Conservation (phyloP, 2,329 filamentous ascomycete genomes). For the Penicillium sp. region DNA sequence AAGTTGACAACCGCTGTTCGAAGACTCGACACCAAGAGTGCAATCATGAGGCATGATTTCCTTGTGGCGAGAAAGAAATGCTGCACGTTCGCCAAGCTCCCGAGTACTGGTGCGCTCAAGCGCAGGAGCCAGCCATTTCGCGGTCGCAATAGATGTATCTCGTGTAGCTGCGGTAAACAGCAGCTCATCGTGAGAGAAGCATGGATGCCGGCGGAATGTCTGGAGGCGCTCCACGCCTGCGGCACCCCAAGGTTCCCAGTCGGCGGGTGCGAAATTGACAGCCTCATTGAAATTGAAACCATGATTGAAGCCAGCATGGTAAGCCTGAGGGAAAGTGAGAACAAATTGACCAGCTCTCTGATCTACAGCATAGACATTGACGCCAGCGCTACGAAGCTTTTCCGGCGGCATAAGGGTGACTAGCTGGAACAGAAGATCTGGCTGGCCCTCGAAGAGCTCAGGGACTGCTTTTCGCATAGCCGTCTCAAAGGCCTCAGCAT, state of each 20-base stretch:
- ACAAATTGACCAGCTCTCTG: constrained; percentile 95
- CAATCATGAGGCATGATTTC: constrained; percentile 56
- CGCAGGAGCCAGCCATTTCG: constrained; percentile 91
- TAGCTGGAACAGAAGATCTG: constrained; percentile 91
- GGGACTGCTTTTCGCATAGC: constrained; percentile 95
- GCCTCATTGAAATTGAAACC: constrained; percentile 99
- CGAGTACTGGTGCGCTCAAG: constrained; percentile 73
- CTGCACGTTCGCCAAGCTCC: constrained; percentile 66
- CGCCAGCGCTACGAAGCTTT: constrained; percentile 86
- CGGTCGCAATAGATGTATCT: constrained; percentile 79
- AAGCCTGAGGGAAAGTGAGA: constrained; percentile 93
- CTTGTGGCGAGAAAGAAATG: constrained; percentile 66
- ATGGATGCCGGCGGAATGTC: constrained; percentile 84
- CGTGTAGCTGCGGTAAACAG: constrained; percentile 84
- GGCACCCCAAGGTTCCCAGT: constrained; percentile 93
- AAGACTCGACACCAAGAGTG: constrained; percentile 48
- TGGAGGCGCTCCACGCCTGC: constrained; percentile 82
- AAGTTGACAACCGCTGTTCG: constrained; percentile 54
- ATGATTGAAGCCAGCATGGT: constrained; percentile 97
- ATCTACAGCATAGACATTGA: constrained; percentile 91
- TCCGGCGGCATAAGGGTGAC: constrained; percentile 95
- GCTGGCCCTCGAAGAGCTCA: constrained; percentile 94
- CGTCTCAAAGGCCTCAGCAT: constrained; percentile 90
- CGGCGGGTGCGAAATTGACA: constrained; percentile 91
- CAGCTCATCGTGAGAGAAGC: constrained; percentile 95